A percentile compares a stretch with the other conserved stretches of the same genome.
phyloP scores from a whole-genome alignment of 345 rosid genomes.

The Euclidium syriacum region DNA sequence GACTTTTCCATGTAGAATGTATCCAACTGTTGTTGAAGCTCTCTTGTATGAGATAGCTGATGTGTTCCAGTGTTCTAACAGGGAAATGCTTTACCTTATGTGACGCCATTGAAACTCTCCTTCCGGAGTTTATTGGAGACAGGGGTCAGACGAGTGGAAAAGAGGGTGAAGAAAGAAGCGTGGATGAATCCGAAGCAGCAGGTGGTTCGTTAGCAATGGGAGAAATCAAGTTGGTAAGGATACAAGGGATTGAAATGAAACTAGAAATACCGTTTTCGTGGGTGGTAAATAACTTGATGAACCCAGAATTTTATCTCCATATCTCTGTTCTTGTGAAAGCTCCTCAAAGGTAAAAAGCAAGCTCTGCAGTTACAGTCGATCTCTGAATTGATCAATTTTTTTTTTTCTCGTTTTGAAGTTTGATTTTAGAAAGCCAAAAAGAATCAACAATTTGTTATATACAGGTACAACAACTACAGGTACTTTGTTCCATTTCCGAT shows the following conservation, averaged over 20 bases:
- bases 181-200: constrained; percentile 19
- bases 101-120: constrained; percentile 57
- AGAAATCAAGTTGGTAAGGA: constrained; percentile 64
- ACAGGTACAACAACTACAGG: not conserved
- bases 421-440: not conserved
- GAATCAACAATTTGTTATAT: constrained; percentile 1
- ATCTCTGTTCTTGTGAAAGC: constrained; percentile 51
- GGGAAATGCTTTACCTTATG: constrained; percentile 63
- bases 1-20: not conserved
- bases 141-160: constrained; percentile 33
- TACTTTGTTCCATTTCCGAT: not conserved
- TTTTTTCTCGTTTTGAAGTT: constrained; percentile 4
- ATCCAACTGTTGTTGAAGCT: constrained; percentile 2
- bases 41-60: not conserved
- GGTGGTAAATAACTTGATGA: constrained; percentile 79
- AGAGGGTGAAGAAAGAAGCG: constrained; percentile 13
- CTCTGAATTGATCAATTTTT: not conserved
- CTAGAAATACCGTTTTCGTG: constrained; percentile 86
- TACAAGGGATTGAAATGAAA: constrained; percentile 84
- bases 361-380: not conserved
- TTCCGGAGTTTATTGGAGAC: constrained; percentile 46
- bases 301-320: constrained; percentile 83
- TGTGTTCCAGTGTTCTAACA: constrained; percentile 21
- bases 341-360: constrained; percentile 24
- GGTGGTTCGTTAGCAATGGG: constrained; percentile 21